Evolutionary conservation across 163 green algal species (phyloP), one percentile per base, ranked within the genome.

Genomic region (Chloromonas sp.): DNA sequence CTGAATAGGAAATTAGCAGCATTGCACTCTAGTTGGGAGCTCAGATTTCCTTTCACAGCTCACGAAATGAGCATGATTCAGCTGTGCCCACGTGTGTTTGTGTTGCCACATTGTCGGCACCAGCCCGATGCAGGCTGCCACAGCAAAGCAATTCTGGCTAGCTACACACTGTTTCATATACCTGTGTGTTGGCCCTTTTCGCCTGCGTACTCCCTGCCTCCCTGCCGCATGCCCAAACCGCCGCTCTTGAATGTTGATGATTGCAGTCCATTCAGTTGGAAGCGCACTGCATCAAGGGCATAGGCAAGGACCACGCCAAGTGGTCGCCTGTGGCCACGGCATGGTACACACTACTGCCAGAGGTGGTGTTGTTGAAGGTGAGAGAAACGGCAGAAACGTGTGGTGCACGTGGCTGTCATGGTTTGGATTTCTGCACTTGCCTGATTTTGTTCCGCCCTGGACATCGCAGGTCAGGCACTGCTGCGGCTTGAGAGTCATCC

Each of bases 251-350:
- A 36, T 36, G 36, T 36, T 36, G 36, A 36, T 36, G 36, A 36
- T 36, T 87, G 60, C 93, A 99, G 91, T 89, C 86, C 15, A 98
- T 99, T 36, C 88, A 97, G 86, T 88, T 99, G 11, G 97, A 99
- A 87, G 94, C 93, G 3, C 97, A 99, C 87, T 95, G 91, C 81
- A 91, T 97, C 60, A 98, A 98, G 87, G 97, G 96, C 14, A 86
- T 93, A 0, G 97, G 97, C 8, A 91, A 92, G 66, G 94, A 97
- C 79, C 97, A 99, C 87, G 97, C 97, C 84, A 99, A 99, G 91
- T 99, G 95, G 95, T 98, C 95, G 0, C 97, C 97, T 1, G 97
- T 99, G 3, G 96, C 96, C 0, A 99, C 97, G 2, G 93, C 96
- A 2, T 99, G 95, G 93, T 99, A 99, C 89, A 85, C 92, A 58